A percentile compares a stretch with the other conserved stretches of the same genome.
Conservation (phyloP, 495 filamentous ascomycete species). For the Glutinoglossum americanum region DNA sequence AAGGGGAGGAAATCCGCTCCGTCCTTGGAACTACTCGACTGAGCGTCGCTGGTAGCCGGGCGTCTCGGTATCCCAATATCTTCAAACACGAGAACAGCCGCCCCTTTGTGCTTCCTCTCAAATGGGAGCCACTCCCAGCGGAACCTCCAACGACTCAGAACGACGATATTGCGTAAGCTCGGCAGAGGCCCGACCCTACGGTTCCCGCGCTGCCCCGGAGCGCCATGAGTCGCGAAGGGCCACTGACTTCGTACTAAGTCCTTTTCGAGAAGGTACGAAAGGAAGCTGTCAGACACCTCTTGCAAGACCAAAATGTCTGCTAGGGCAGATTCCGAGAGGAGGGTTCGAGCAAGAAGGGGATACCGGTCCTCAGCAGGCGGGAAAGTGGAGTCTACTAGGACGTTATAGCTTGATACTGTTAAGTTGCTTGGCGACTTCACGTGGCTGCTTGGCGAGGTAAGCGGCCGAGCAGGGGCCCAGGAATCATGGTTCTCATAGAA, state of each 20-base stretch:
- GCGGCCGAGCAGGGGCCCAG: background rate
- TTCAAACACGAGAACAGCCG: conserved; percentile 22
- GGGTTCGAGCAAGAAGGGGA: conserved; percentile 23
- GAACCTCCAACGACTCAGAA: conserved; percentile 28
- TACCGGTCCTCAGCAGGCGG: conserved; percentile 26
- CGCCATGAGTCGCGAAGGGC: conserved; percentile 28
- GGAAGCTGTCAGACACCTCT: conserved; percentile 35
- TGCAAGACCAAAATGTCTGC: conserved; percentile 31
- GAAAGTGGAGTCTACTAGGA: conserved; percentile 29
- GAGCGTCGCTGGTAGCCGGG: background rate
- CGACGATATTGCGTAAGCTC: conserved; percentile 29
- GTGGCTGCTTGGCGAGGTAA: background rate
- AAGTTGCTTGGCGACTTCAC: conserved; percentile 12
- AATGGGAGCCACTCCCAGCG: conserved; percentile 27
- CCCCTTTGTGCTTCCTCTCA: conserved; percentile 26
- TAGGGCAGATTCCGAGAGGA: conserved; percentile 17
- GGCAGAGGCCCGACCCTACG: conserved; percentile 26
- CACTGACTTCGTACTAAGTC: conserved; percentile 23
- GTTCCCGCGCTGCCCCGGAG: conserved; percentile 24
- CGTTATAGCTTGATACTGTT: conserved; percentile 30
- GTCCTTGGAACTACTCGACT: background rate
- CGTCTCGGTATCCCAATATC: conserved; percentile 12
- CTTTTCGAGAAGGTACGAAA: conserved; percentile 25
- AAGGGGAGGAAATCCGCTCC: conserved; percentile 11
- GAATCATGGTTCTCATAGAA: background rate